These are phyloP conservation scores for Biscogniauxia marginata DNA, from an alignment of 2,329 filamentous ascomycete species.

Conservation along the genomic window DNA sequence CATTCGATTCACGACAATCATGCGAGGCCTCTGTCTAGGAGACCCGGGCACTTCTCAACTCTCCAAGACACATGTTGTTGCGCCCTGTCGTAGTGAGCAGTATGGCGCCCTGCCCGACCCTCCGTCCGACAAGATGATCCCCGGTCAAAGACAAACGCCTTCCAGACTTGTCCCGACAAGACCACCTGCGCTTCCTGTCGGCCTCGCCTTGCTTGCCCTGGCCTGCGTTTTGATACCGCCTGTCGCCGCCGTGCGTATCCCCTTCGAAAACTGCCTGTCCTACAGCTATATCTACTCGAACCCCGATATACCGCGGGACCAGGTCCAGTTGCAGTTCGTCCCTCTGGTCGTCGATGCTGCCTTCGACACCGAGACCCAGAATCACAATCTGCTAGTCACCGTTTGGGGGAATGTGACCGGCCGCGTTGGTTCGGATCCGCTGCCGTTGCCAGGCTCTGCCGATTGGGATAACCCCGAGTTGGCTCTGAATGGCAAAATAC, in stretches of 20 bases:
- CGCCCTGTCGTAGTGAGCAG: background rate
- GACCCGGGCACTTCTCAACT: conserved; percentile 7
- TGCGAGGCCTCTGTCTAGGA: conserved; percentile 21
- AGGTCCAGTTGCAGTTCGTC: conserved; percentile 72
- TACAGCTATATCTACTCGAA: conserved; percentile 54
- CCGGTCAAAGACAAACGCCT: background rate
- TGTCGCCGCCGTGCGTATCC: conserved; percentile 63
- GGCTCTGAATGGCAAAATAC: conserved; percentile 73
- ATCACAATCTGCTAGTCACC: conserved; percentile 70
- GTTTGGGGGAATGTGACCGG: conserved; percentile 93
- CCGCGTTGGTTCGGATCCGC: conserved; percentile 51
- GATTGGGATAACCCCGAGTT: conserved; percentile 61
- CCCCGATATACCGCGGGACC: conserved; percentile 31
- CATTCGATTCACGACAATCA: conserved; percentile 20
- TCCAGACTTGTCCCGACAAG: background rate
- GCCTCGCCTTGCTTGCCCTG: conserved; percentile 36
- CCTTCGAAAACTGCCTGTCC: conserved; percentile 81
- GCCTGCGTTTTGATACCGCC: conserved; percentile 40
- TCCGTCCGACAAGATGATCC: background rate
- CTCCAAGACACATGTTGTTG: background rate
- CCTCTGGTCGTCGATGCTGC: conserved; percentile 72
- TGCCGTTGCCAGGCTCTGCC: conserved; percentile 59
- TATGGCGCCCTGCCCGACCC: background rate
- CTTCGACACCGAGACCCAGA: conserved; percentile 62
- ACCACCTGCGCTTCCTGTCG: conserved; percentile 1